phyloP scores from a whole-genome alignment of 208 protist species.

The Leishmania major region DNA sequence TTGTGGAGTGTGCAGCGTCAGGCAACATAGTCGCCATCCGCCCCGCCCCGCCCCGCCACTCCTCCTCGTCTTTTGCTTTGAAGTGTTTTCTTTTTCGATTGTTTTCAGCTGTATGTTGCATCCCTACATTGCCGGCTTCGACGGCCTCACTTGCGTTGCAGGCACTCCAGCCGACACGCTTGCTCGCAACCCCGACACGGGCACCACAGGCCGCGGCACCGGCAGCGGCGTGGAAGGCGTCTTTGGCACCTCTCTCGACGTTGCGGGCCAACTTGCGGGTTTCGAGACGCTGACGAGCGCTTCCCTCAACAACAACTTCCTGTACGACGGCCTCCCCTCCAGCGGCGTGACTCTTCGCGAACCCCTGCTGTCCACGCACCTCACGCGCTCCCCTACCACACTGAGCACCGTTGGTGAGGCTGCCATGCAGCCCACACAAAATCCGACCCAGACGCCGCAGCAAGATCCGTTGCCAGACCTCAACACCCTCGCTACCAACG shows the following conservation, averaged over 20 bases:
- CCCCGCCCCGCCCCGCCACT: not conserved
- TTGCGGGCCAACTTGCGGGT: not conserved
- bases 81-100: not conserved
- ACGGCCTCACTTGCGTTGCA: not conserved
- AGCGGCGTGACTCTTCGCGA: slow-evolving; percentile 3
- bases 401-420: slow-evolving; percentile 1
- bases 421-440: not conserved
- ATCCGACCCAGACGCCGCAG: not conserved
- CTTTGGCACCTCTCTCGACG: not conserved
- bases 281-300: not conserved
- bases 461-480: not conserved
- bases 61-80: not conserved
- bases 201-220: not conserved
- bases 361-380: not conserved
- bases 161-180: not conserved
- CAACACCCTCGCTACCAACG: not conserved
- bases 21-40: not conserved
- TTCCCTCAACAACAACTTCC: slow-evolving; percentile 15
- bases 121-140: not conserved
- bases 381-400: not conserved
- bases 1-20: not conserved
- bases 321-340: slow-evolving; percentile 9
- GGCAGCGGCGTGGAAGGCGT: not conserved
- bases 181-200: not conserved
- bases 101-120: not conserved